Evolutionary conservation across 2,329 filamentous ascomycete genomes (phyloP), one percentile per base, ranked within the genome.

Genomic region (Triangularia setosa): DNA sequence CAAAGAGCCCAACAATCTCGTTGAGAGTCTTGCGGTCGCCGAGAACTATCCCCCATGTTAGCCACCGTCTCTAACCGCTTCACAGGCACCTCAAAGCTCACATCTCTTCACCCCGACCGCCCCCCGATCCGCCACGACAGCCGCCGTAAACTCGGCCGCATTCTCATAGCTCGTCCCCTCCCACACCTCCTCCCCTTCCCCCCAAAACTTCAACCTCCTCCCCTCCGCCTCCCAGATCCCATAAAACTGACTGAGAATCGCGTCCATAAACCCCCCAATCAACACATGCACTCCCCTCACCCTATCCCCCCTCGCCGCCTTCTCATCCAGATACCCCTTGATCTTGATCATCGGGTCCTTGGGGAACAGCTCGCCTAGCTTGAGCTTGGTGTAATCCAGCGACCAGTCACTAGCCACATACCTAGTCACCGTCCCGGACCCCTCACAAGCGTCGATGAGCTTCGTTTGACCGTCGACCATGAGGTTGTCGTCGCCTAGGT

Each of bases 301-400:
- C n/a, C 64, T 71, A 30, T 3, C 11, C 30, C 30, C 30, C 12
- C 12, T 14, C 4, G 30, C 30, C 9, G 73, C 67, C 68, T 78
- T 78, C 1, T 64, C 68, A 1, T 77, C 74, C 2, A 80, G 69
- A 61, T 80, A 78, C 1, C 68, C 73, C 63, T 77, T 74, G 28
- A 80, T 69, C 21, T 74, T 70, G 27, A 75, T 79, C 73, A 77
- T 78, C 0, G 77, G 72, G 35, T 81, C 78, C 67, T 80, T 80
- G 1, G 71, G 63, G 30, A 73, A 73, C 5, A 76, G 70, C 54
- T 78, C 64, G 5, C 78, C 78, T 2, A 74, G 65, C 55, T 76
- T 62, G 5, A 80, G 71, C 62, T 76, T 76, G 18, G 72, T 75
- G 61, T 75, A 80, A 61, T 80, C 78, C n/a, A 80, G 27, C 0